These are phyloP conservation scores for Daldinia sp. DNA, from an alignment of 2,329 filamentous ascomycete species.

Conservation along the genomic window DNA sequence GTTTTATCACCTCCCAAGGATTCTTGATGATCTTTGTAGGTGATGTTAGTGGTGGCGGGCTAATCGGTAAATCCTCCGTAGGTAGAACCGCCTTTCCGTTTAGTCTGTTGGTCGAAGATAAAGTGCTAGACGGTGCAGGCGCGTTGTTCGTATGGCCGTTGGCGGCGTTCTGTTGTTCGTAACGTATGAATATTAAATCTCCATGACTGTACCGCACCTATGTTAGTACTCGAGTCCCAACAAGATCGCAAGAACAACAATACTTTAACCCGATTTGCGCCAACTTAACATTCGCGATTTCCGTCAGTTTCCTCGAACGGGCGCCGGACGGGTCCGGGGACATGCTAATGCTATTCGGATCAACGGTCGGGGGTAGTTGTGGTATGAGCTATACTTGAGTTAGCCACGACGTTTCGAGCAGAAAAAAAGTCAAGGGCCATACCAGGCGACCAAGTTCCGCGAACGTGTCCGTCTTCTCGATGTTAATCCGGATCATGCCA, in stretches of 20 bases:
- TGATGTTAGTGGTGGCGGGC: constrained; percentile 63
- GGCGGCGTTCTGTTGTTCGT: constrained; percentile 63
- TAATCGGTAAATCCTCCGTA: constrained; percentile 71
- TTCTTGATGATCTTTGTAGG: constrained; percentile 76
- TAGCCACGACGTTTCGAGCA: constrained; percentile 9
- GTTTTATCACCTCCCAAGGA: constrained; percentile 90
- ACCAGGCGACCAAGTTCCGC: constrained; percentile 65
- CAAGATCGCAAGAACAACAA: not conserved
- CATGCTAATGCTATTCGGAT: constrained; percentile 66
- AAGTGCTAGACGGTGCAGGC: constrained; percentile 46
- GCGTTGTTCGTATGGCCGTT: constrained; percentile 53
- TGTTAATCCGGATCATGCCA: constrained; percentile 86
- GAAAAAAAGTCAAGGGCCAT: constrained; percentile 8
- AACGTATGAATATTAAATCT: constrained; percentile 88
- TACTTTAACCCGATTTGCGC: constrained; percentile 68
- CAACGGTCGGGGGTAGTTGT: constrained; percentile 68
- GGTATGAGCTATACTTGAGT: constrained; percentile 58
- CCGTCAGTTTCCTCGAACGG: constrained; percentile 64
- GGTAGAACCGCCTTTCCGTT: constrained; percentile 78
- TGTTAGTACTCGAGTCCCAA: constrained; percentile 35
- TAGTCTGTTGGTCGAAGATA: constrained; percentile 67
- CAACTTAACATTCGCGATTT: constrained; percentile 65
- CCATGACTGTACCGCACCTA: constrained; percentile 70
- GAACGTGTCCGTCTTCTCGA: constrained; percentile 79
- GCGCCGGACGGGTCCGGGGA: constrained; percentile 72